Conservation (phyloP, 1,284 basidiomycete species). For the Trametes versicolor region DNA sequence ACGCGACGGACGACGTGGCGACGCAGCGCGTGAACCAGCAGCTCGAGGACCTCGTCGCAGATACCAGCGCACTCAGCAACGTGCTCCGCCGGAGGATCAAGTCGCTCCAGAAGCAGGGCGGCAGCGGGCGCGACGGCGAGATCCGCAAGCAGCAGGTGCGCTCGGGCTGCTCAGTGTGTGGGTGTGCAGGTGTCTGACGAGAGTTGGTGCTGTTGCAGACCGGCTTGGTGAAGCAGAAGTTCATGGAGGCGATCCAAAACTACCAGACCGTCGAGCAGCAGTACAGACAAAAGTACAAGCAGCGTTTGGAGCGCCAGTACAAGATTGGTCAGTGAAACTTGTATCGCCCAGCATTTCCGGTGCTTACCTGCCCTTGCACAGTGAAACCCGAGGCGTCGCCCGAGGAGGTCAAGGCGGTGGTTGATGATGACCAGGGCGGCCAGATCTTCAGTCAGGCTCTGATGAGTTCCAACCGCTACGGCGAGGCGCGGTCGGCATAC, state of each 20-base stretch:
- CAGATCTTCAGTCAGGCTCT: conserved; percentile 97
- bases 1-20: conserved; percentile 79
- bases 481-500: conserved; percentile 91
- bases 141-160: conserved; percentile 85
- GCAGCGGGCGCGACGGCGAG: conserved; percentile 80
- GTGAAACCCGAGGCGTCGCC: conserved; percentile 96
- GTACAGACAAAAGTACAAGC: conserved; percentile 93
- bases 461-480: conserved; percentile 91
- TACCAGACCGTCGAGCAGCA: conserved; percentile 95
- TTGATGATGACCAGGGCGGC: conserved; percentile 84
- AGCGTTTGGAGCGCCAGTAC: conserved; percentile 95
- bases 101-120: conserved; percentile 76
- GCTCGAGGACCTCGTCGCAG: conserved; percentile 78
- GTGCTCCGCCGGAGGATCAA: conserved; percentile 85
- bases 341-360: neutral
- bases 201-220: conserved; percentile 53
- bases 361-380: conserved; percentile 39
- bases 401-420: conserved; percentile 89
- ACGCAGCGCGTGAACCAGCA: conserved; percentile 70
- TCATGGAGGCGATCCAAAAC: conserved; percentile 86
- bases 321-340: conserved; percentile 76
- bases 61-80: conserved; percentile 80
- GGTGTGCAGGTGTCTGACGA: neutral
- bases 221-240: conserved; percentile 82
- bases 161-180: conserved; percentile 47